Evolutionary conservation across 306 rosid species (phyloP), one percentile per base, ranked within the genome.

Genomic region (Cicer judaicum): DNA sequence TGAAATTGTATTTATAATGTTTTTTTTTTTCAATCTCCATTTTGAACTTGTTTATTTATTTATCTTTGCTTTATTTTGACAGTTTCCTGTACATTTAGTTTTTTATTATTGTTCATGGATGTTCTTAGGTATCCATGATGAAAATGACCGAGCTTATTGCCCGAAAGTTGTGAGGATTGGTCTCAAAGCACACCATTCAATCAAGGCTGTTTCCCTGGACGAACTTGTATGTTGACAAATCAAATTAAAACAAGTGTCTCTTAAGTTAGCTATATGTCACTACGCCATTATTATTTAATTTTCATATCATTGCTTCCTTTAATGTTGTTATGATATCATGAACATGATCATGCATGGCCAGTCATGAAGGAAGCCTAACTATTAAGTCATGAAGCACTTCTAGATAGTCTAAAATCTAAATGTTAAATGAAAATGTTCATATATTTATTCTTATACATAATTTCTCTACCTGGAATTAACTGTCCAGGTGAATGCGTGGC

Each of bases 121-220:
- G 41, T 80, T 64, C 44, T 67, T 84, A 93, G 98, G 98, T 47
- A 81, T 91, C 39, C 98, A 85, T n/a, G 97, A 93, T 87, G 98
- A 93, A 88, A 86, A 76, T 88, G 84, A 85, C 76, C 91, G 75
- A 72, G 6, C 85, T 14, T 93, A 93, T 81, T 84, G 80, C 75
- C 98, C 98, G 41, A 93, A 93, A 75, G 78, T 89, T 84, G 97
- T 93, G 64, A 85, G 98, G 69, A 88, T 93, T 75, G 98, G 98
- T 85, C 88, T 93, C 14, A 89, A 83, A 80, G 86, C 89, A 57
- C 98, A 93, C 82, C 97, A 92, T 83, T 91, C 98, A 68, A 90
- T 93, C 77, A 92, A 88, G 81, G 68, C 91, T 13, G 97, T 91
- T 78, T 79, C 92, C 80, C 81, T 91, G 81, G 85, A 93, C 38